Evolutionary conservation across 192 early-diverging fungal species (phyloP), one percentile per base, ranked within the genome.

Genomic region (Lunasporangiospora selenospora): DNA sequence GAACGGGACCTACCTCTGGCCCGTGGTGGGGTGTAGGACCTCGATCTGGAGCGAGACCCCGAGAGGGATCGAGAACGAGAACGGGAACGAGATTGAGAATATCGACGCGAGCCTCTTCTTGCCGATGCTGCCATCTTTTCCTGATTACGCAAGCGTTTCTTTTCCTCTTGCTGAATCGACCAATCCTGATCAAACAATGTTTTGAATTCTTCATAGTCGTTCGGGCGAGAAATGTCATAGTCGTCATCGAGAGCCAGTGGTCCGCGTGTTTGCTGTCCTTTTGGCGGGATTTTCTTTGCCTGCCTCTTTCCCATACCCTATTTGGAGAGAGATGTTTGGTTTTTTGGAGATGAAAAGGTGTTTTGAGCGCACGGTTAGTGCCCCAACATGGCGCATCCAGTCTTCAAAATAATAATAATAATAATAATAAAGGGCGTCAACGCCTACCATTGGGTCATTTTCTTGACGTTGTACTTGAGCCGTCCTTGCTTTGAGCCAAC

Each of bases 201-300:
- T 59, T 90, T 92, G 40, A 83, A 88, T 31, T 80, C 76, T 29
- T 90, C 86, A 67, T 83, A 92, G 42, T 92, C 91, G 47, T 90
- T 92, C 5, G 91, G 91, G 47, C 83, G 57, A 3, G 79, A 54
- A 31, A 90, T 87, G 38, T 92, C 91, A 73, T 87, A 89, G 38
- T 84, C 85, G 39, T 87, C 85, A 13, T 71, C 55, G 40, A 84
- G 55, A 19, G 60, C 61, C 33, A 81, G 59, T 29, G 75, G 66
- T 51, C 61, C 65, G n/a, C n/a, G n/a, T n/a, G n/a, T n/a, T 77
- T 67, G 42, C 21, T 49, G 66, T 52, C 6, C 58, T 54, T 55
- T 66, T 49, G 38, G 33, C 21, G 51, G 57, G 64, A 57, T 61
- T 2, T 24, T 42, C 53, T 78, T 70, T 59, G 61, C 54, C 65